Percentiles rank a stretch among this genome's conserved stretches.
These are phyloP conservation scores for Clonostachys rosea DNA, from an alignment of 2,329 filamentous ascomycete genomes.

Conservation along the genomic window DNA sequence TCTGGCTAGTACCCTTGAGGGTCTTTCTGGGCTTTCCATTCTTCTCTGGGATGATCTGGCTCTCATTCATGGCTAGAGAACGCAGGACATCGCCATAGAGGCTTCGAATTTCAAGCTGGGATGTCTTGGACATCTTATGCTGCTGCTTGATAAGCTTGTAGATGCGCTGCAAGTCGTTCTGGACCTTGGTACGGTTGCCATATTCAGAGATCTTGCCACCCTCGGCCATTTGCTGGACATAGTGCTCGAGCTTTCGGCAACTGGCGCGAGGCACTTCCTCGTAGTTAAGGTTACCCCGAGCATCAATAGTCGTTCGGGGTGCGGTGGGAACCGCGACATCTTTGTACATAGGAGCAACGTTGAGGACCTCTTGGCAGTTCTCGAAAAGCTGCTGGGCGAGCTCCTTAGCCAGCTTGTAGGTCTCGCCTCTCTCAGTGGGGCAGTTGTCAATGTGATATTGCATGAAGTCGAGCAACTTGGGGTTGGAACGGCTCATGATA, in stretches of 20 bases:
- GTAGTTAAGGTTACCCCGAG: conserved; percentile 88
- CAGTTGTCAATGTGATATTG: conserved; percentile 99
- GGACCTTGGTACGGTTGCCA: conserved; percentile 95
- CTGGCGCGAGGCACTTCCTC: conserved; percentile 81
- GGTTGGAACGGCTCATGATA: conserved; percentile 99
- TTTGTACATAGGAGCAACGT: conserved; percentile 85
- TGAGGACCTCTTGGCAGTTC: conserved; percentile 91
- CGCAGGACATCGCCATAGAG: conserved; percentile 93
- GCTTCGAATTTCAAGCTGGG: conserved; percentile 92
- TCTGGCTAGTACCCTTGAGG: conserved; percentile 47
- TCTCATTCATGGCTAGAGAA: conserved; percentile 95
- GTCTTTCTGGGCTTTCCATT: conserved; percentile 62
- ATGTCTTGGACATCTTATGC: conserved; percentile 94
- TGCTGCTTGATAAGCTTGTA: conserved; percentile 99
- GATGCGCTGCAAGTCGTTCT: conserved; percentile 89
- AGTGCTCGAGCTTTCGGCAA: conserved; percentile 95
- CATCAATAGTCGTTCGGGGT: conserved; percentile 87
- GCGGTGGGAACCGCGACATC: conserved; percentile 91
- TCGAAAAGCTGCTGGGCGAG: conserved; percentile 91
- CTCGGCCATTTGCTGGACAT: conserved; percentile 97
- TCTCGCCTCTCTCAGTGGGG: conserved; percentile 93
- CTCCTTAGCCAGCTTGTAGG: conserved; percentile 95
- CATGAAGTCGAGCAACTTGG: conserved; percentile 95
- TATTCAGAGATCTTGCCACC: conserved; percentile 98
- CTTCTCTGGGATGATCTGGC: conserved; percentile 89